Base-by-base conservation (phyloP, 2,329 filamentous ascomycete species). In the Knufia fluminis region DNA sequence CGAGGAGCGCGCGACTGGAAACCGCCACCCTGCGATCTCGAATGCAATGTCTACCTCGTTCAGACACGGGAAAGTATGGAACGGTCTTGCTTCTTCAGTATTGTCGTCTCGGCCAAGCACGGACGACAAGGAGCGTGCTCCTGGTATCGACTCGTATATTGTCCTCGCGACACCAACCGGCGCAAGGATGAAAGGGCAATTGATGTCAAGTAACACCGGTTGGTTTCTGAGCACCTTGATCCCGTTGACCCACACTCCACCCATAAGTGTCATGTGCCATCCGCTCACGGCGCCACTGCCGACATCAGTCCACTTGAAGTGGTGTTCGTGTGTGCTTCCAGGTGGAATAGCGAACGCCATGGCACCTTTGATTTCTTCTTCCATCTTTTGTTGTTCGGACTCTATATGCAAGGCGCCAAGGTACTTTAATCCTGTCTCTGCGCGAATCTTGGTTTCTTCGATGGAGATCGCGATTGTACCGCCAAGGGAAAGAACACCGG, bases 231-330 rank as follows among this genome's bases (percentile, higher is more conserved):
- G 53, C 6, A 64, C 19, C 39, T 62, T 62, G 24, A 52, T 54
- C 9, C 59, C 60, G 42, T 62, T 57, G 17, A 63, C 50, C 63
- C 63, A 65, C 2, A 65, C 56, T 4, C 60, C 61, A n/a, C 49
- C 54, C 58, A 65, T 60, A 19, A 65, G 52, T 7, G 61, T 52
- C 40, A 60, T 62, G 61, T 62, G 64, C 63, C 63, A 65, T 10
- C 63, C 63, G n/a, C 53, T 58, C 16, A 23, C 44, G 16, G 32
- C 31, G 12, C 22, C 41, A 2, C 61, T 57, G 4, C 63, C 62
- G 10, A 62, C 54, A 14, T 58, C 49, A 3, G 52, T 61, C 63
- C 62, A 65, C 36, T 57, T 58, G 59, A 62, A 65, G 26, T 57
- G 58, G 3, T 54, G 41, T 26, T 59, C 50, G 51, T 51, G 52